phyloP scores from a whole-genome alignment of 345 rosid species.

The Hibiscus syriacus region DNA sequence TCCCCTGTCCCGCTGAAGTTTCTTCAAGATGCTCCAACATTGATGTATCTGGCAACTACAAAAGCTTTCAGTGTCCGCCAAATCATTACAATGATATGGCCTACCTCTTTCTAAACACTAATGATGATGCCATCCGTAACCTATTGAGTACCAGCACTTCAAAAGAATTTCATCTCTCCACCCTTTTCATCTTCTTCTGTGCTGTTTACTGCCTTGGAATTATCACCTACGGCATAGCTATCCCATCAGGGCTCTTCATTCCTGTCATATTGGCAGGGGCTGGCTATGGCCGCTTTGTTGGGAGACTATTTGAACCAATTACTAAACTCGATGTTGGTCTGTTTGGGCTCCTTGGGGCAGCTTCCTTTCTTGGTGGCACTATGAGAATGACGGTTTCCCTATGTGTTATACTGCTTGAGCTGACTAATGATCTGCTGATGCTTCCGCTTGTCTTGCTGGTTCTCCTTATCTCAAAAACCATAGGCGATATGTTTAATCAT shows the following conservation, averaged over 20 bases:
- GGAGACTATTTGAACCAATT: constrained; percentile 36
- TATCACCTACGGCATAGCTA: constrained; percentile 53
- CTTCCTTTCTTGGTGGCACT: constrained; percentile 66
- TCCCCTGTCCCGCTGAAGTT: constrained; percentile 34
- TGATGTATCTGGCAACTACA: constrained; percentile 45
- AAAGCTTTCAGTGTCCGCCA: constrained; percentile 47
- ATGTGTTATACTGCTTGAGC: constrained; percentile 63
- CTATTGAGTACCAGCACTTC: constrained; percentile 34
- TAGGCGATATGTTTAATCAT: constrained; percentile 54
- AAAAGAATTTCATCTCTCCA: constrained; percentile 36
- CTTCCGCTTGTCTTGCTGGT: constrained; percentile 66
- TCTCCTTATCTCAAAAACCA: constrained; percentile 55
- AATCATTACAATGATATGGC: constrained; percentile 58
- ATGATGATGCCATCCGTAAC: constrained; percentile 65
- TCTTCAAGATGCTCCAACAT: constrained; percentile 39
- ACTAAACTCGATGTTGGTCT: constrained; percentile 53
- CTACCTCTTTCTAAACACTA: constrained; percentile 54
- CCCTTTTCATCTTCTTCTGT: constrained; percentile 49
- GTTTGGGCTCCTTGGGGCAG: constrained; percentile 61
- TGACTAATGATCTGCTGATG: constrained; percentile 49
- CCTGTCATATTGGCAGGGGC: constrained; percentile 67
- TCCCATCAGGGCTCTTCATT: constrained; percentile 69
- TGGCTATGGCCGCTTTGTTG: constrained; percentile 59
- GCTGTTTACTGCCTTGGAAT: constrained; percentile 52
- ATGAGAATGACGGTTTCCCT: constrained; percentile 77